Evolutionary conservation across 2,329 filamentous ascomycete species (phyloP).

Genomic region (Epichloe baconii): DNA sequence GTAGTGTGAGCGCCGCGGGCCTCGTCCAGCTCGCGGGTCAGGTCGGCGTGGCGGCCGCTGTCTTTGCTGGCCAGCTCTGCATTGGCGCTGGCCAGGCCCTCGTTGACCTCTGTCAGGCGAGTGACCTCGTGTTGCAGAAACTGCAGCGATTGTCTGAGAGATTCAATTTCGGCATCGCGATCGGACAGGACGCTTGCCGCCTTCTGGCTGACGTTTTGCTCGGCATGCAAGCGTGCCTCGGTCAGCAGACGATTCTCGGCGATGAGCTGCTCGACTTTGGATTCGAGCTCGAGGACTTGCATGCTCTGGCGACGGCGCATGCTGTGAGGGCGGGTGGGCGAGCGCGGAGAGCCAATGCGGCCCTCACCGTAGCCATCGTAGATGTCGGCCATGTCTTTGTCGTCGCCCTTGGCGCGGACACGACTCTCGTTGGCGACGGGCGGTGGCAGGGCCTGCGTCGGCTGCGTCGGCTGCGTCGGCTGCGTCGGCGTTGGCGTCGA

Average conservation of each 20-base stretch:
- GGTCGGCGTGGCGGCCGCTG: slow-evolving; percentile 53
- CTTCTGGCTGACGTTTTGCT: slow-evolving; percentile 51
- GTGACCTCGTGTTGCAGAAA: slow-evolving; percentile 72
- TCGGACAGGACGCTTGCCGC: slow-evolving; percentile 61
- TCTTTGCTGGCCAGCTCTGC: slow-evolving; percentile 63
- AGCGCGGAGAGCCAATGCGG: slow-evolving; percentile 72
- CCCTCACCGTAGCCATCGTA: slow-evolving; percentile 92
- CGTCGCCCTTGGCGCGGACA: slow-evolving; percentile 41
- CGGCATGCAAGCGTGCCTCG: slow-evolving; percentile 57
- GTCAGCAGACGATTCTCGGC: slow-evolving; percentile 72
- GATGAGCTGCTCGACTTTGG: slow-evolving; percentile 68
- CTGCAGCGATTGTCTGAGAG: slow-evolving; percentile 64
- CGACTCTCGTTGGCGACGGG: slow-evolving; percentile 81
- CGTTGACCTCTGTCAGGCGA: slow-evolving; percentile 71
- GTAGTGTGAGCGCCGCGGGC: slow-evolving; percentile 50
- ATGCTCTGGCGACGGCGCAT: slow-evolving; percentile 96
- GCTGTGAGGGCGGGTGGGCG: slow-evolving; percentile 86
- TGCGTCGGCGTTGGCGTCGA: background rate
- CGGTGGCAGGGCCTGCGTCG: slow-evolving; percentile 25
- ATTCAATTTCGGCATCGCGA: slow-evolving; percentile 76
- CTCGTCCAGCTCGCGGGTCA: slow-evolving; percentile 56
- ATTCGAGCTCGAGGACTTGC: slow-evolving; percentile 87
- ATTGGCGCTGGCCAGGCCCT: slow-evolving; percentile 65
- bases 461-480: background rate
- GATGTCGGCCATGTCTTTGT: slow-evolving; percentile 78